Conservation (phyloP, 2,329 filamentous ascomycete genomes). For the Elsinoe australis region DNA sequence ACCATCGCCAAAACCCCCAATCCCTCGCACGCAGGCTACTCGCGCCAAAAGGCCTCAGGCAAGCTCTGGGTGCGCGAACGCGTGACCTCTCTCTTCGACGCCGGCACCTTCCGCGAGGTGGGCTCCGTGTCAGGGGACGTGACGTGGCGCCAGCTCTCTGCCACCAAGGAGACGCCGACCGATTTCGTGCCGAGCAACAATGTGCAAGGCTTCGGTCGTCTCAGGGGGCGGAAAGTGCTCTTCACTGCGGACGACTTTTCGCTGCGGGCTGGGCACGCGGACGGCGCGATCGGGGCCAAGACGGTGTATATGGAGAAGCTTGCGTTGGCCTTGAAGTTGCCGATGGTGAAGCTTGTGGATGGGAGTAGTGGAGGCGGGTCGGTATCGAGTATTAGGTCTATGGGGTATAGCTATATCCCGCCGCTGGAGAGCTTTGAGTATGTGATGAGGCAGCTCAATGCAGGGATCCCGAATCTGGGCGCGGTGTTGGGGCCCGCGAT, state of each 20-base stretch:
- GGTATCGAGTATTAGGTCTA: slow-evolving; percentile 51
- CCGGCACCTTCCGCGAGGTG: slow-evolving; percentile 50
- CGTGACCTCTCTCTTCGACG: slow-evolving; percentile 51
- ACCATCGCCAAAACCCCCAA: slow-evolving; percentile 50
- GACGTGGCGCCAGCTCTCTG: slow-evolving; percentile 46
- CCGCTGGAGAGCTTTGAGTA: slow-evolving; percentile 48
- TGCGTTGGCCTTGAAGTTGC: slow-evolving; percentile 49
- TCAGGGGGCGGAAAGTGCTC: slow-evolving; percentile 48
- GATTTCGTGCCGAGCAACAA: slow-evolving; percentile 55
- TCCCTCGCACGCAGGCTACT: slow-evolving; percentile 48
- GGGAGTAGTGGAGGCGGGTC: slow-evolving; percentile 56
- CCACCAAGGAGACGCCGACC: slow-evolving; percentile 40
- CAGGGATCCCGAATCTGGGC: slow-evolving; percentile 57
- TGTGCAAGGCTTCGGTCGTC: slow-evolving; percentile 46
- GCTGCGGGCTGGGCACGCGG: slow-evolving; percentile 56
- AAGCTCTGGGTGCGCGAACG: slow-evolving; percentile 60
- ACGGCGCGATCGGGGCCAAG: slow-evolving; percentile 52
- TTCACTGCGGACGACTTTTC: slow-evolving; percentile 59
- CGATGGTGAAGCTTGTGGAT: slow-evolving; percentile 58
- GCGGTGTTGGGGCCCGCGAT: slow-evolving; percentile 58
- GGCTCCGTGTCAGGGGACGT: slow-evolving; percentile 54
- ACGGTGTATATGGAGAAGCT: slow-evolving; percentile 57
- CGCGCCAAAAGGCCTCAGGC: slow-evolving; percentile 55
- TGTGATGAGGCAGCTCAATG: slow-evolving; percentile 52
- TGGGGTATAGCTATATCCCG: slow-evolving; percentile 54